These are phyloP conservation scores for Venturia aucupariae DNA, from an alignment of 2,329 filamentous ascomycete genomes.

Conservation along the genomic window DNA sequence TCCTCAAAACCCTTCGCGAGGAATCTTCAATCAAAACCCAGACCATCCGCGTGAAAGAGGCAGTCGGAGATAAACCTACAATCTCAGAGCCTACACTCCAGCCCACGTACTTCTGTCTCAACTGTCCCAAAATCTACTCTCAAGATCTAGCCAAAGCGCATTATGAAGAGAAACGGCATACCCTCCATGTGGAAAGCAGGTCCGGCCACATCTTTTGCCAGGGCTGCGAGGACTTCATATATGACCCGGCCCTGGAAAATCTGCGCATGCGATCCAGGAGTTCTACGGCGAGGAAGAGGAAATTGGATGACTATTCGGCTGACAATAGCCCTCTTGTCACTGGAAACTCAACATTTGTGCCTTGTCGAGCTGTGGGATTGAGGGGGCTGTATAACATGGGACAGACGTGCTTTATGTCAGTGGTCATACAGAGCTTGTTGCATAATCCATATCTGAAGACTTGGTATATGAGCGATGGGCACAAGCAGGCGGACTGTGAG, in stretches of 20 bases:
- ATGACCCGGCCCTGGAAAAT: slow-evolving; percentile 71
- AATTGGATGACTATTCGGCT: slow-evolving; percentile 56
- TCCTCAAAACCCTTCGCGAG: slow-evolving; percentile 63
- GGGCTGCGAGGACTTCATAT: slow-evolving; percentile 73
- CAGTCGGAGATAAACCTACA: not conserved
- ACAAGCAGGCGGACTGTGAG: slow-evolving; percentile 62
- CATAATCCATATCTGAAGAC: slow-evolving; percentile 88
- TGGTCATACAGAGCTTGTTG: slow-evolving; percentile 84
- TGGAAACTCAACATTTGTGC: slow-evolving; percentile 66
- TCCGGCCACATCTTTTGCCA: slow-evolving; percentile 70
- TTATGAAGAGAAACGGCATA: slow-evolving; percentile 56
- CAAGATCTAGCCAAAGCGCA: slow-evolving; percentile 59
- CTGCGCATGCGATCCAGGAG: slow-evolving; percentile 50
- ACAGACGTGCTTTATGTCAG: slow-evolving; percentile 97
- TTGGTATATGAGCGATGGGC: slow-evolving; percentile 86
- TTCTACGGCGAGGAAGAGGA: slow-evolving; percentile 43
- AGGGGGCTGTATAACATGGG: slow-evolving; percentile 94
- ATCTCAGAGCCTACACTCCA: slow-evolving; percentile 35
- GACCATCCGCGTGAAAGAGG: slow-evolving; percentile 47
- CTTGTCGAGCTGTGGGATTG: slow-evolving; percentile 78
- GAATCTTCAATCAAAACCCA: slow-evolving; percentile 54
- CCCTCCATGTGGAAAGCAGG: slow-evolving; percentile 71
- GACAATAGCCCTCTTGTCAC: slow-evolving; percentile 71
- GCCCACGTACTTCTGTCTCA: slow-evolving; percentile 54
- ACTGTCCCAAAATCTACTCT: slow-evolving; percentile 61